Evolutionary conservation across 306 rosid genomes (phyloP).

Genomic region (Medicago lupulina): DNA sequence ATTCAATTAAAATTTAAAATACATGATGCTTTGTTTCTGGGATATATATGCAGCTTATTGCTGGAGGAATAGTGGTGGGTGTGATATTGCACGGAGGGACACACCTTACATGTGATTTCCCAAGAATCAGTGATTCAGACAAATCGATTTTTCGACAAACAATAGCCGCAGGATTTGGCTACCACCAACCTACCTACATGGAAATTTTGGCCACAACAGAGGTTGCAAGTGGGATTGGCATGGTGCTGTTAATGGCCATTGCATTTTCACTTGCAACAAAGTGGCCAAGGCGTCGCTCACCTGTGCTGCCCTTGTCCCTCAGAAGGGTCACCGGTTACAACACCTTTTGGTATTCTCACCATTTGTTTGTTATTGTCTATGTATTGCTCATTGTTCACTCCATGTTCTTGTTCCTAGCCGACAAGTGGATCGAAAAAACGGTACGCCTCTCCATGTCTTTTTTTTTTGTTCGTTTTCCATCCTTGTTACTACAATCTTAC

Average conservation of each 20-base stretch:
- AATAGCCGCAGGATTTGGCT: slow-evolving; percentile 64
- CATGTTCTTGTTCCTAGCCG: slow-evolving; percentile 81
- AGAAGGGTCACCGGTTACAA: slow-evolving; percentile 76
- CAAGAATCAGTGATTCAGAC: slow-evolving; percentile 72
- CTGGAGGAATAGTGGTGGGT: slow-evolving; percentile 82
- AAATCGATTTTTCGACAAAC: slow-evolving; percentile 63
- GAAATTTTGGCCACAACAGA: slow-evolving; percentile 73
- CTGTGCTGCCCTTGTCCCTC: slow-evolving; percentile 63
- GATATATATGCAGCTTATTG: slow-evolving; percentile 59
- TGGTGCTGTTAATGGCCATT: slow-evolving; percentile 74
- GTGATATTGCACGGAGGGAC: slow-evolving; percentile 87
- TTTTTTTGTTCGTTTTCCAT: background rate
- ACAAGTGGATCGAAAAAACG: slow-evolving; percentile 69
- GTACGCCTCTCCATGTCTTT: slow-evolving; percentile 43
- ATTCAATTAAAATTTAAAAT: no score
- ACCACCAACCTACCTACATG: slow-evolving; percentile 73
- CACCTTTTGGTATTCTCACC: slow-evolving; percentile 94
- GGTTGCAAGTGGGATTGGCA: slow-evolving; percentile 68
- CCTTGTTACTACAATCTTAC: background rate
- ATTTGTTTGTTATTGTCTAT: slow-evolving; percentile 82
- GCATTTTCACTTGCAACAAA: slow-evolving; percentile 80
- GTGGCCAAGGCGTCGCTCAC: slow-evolving; percentile 80
- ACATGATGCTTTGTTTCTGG: slow-evolving; percentile 12
- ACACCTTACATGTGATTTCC: slow-evolving; percentile 92
- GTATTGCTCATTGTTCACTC: slow-evolving; percentile 86